A percentile compares a stretch with the other conserved stretches of the same genome.
Evolutionary conservation across 2,329 filamentous ascomycete species (phyloP).

Genomic region (Hypoxylon sp.): DNA sequence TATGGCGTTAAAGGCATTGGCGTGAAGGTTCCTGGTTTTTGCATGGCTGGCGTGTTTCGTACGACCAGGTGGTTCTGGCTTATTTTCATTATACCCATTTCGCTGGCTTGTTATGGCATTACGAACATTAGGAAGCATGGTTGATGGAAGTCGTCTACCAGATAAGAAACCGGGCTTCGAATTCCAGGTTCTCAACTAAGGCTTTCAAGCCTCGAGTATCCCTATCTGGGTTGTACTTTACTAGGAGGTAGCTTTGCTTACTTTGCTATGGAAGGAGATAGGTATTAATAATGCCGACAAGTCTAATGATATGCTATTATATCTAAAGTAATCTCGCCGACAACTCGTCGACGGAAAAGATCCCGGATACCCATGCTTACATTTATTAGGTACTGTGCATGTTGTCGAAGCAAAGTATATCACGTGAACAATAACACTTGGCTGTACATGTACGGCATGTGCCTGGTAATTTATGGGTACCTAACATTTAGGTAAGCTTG

Average conservation of each 20-base stretch:
- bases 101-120: slow-evolving; percentile 22
- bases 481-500: background rate
- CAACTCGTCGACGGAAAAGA: too few species aligned
- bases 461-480: background rate
- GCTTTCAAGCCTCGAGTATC: background rate
- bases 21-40: slow-evolving; percentile 4
- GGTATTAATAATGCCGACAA: background rate
- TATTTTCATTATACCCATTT: slow-evolving; percentile 40
- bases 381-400: too few species aligned
- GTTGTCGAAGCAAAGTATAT: slow-evolving; percentile 6
- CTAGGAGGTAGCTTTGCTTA: background rate
- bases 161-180: background rate
- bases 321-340: background rate
- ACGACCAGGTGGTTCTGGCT: slow-evolving; percentile 18
- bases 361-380: background rate
- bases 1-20: slow-evolving; percentile 22
- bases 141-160: slow-evolving; percentile 1
- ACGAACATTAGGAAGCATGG: slow-evolving; percentile 6
- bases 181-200: background rate
- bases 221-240: background rate
- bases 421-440: slow-evolving; percentile 18
- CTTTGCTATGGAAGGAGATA: background rate
- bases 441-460: background rate
- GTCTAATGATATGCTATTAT: background rate
- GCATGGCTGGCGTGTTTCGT: slow-evolving; percentile 16